Conservation (phyloP, 345 rosid species). For the Geranium brycei region DNA sequence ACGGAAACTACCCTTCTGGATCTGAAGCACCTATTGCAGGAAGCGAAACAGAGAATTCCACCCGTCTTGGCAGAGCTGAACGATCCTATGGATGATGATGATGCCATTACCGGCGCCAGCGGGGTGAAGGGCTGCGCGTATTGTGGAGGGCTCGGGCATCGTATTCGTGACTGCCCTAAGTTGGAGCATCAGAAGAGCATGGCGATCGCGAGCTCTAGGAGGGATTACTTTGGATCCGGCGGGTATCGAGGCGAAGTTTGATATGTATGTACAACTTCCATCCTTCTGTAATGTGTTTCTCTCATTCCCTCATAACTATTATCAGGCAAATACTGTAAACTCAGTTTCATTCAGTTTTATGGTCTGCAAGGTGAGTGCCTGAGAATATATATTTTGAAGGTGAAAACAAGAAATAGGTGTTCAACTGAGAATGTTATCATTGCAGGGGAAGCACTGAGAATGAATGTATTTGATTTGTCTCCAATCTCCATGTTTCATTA, state of each 20-base stretch:
- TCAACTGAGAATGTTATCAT: no score
- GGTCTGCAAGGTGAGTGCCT: no score
- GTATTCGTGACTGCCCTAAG: conserved; percentile 76
- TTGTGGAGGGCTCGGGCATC: conserved; percentile 92
- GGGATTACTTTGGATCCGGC: conserved; percentile 80
- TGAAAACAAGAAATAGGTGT: no score
- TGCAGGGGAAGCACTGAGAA: no score
- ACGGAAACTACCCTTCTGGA: conserved; percentile 79
- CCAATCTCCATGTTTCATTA: no score
- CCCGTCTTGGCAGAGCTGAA: conserved; percentile 78
- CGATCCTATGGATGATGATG: conserved; percentile 46
- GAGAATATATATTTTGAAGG: no score
- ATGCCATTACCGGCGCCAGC: conserved; percentile 44
- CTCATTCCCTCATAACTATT: no score
- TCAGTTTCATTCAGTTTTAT: no score
- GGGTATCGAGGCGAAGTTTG: conserved; percentile 84
- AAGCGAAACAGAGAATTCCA: conserved; percentile 43
- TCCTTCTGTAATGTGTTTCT: not conserved
- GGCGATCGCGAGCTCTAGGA: conserved; percentile 70
- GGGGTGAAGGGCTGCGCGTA: conserved; percentile 92
- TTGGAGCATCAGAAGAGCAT: conserved; percentile 75
- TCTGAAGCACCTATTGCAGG: conserved; percentile 44
- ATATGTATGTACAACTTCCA: conserved; percentile 2
- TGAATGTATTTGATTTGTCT: no score
- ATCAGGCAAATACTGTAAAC: no score